A percentile compares a stretch with the other conserved stretches of the same genome.
Conservation (phyloP, 2,329 filamentous ascomycete genomes). For the Ophioceras dolichostomum region DNA sequence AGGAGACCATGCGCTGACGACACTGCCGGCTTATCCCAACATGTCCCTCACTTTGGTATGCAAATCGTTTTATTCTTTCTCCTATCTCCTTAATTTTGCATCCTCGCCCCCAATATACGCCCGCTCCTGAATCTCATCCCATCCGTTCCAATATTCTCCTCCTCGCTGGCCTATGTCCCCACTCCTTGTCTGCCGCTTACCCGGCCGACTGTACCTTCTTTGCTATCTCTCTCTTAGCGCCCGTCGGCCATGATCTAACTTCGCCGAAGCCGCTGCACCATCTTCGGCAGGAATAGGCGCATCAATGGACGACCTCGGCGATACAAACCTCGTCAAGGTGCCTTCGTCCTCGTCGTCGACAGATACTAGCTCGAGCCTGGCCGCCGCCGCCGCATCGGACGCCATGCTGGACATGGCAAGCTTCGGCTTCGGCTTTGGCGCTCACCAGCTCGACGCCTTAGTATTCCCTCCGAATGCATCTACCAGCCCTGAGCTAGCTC, state of each 20-base stretch:
- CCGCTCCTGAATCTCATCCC: background rate
- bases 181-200: background rate
- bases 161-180: background rate
- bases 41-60: too few relatives aligned
- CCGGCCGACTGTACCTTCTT: background rate
- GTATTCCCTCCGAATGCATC: conserved; percentile 1
- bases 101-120: too few relatives aligned
- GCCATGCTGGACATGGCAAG: conserved; percentile 17
- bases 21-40: too few relatives aligned
- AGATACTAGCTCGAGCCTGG: too few relatives aligned
- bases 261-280: background rate
- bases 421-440: conserved; percentile 22
- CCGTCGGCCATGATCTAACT: too few relatives aligned
- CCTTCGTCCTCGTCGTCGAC: too few relatives aligned
- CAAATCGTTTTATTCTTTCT: too few relatives aligned
- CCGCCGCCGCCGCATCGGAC: too few relatives aligned
- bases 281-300: background rate
- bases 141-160: background rate
- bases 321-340: too few relatives aligned
- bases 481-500: background rate
- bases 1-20: too few relatives aligned
- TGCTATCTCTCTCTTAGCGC: too few relatives aligned
- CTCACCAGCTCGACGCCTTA: conserved; percentile 19
- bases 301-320: background rate
- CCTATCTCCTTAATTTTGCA: too few relatives aligned